Base-by-base conservation (phyloP, 139 green algal genomes). In the Axilococcus clingmanii region DNA sequence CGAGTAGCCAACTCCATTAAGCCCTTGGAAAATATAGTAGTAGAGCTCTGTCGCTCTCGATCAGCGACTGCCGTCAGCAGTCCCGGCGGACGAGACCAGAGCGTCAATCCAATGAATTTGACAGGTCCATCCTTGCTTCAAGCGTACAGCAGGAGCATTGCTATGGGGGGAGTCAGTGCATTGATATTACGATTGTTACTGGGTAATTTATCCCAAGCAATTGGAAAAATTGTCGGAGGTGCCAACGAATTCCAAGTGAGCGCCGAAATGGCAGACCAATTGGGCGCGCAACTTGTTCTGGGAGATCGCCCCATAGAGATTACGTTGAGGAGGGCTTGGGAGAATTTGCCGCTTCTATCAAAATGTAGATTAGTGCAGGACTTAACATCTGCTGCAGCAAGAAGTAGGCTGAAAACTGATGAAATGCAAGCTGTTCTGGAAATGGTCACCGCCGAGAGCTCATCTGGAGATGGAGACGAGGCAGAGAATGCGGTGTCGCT, bases 291-390 rank as follows among this genome's bases (percentile, higher is more conserved):
- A 31, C 24, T 94, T n/a, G 84, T 94, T 47, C 65, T 94, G 30
- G 84, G 84, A 0, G 84, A 94, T 61, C 44, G 84, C 32, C 84
- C 81, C 0, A 85, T 94, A 22, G 84, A 94, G 59, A 83, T 94
- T 32, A 92, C 71, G 6, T 66, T 92, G 52, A 43, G 64, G 51
- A 65, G 82, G 0, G 80, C 76, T 0, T 91, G 81, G 81, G 62
- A 59, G 0, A 72, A 72, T n/a, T 52, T 87, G 59, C 41, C 24
- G 37, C 68, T 55, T 56, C 7, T 11, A 4, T 50, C 54, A 27
- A 51, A 68, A 24, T 0, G 35, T 7, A 31, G 43, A 36, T 74
- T 90, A 53, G 64, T 65, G 7, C n/a, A 31, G 1, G 63, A 76
- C n/a, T 40, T 83, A 2, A 40, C 25, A 11, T 20, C 31, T 4